Evolutionary conservation across 106 monocot genomes (phyloP), one percentile per base, ranked within the genome.

Genomic region (Posidonia australis): DNA sequence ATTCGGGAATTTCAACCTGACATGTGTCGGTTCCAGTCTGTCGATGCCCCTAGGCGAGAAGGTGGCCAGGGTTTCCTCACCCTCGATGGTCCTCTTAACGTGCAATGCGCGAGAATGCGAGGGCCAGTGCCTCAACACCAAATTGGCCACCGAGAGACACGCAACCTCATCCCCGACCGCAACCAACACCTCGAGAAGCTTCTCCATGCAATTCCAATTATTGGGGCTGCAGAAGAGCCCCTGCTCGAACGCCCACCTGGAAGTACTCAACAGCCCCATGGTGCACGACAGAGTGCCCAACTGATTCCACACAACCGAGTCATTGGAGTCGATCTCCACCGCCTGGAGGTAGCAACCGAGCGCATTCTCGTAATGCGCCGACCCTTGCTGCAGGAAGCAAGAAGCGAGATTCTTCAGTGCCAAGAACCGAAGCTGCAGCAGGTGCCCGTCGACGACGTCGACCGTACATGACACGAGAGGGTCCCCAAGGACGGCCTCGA

Each of bases 131-230:
- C 76, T 78, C 24, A 91, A 66, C 80, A 98, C 84, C 45, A 87
- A 73, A 57, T 87, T 75, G 58, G 96, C 82, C 28, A 91, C 45
- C 17, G 80, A 82, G 75, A 91, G 80, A 19, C 90, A 91, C 66
- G 85, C 77, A 65, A 83, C 86, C 75, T 93, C 93, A 71, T 86
- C 92, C 31, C 85, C 79, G 23, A 93, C 80, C 63, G 89, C 86
- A 71, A 86, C 16, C 17, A 58, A 80, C 49, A 98, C 84, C 71
- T 91, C 96, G 76, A 98, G 46, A 21, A 98, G 84, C 72, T 98
- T 98, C 66, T 98, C 96, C 90, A 91, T 98, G 75, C 96, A 98
- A 66, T 90, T 98, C 96, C 96, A 98, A 64, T 98, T 98, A 49
- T 84, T 98, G 47, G 90, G 96, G 70, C 90, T 98, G 60, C 90